These are phyloP conservation scores for Pachyrhizus erosus DNA, from an alignment of 306 rosid species.

Conservation along the genomic window DNA sequence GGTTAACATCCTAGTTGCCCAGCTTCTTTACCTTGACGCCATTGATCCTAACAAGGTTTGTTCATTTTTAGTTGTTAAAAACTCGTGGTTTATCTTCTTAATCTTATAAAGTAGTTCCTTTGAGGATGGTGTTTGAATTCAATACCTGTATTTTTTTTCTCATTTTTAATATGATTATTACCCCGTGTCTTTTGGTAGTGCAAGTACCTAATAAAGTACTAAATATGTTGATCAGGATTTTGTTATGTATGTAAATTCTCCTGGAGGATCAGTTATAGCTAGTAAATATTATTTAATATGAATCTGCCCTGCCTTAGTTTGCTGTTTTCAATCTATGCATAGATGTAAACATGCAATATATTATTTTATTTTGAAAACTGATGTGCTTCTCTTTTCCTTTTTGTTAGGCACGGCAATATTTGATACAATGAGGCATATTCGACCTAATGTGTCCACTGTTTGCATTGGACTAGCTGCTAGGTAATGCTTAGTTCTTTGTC, in stretches of 20 bases:
- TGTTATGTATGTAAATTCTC: constrained; percentile 89
- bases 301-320: neutral
- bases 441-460: constrained; percentile 22
- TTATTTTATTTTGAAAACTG: neutral
- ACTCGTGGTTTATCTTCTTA: constrained; percentile 7
- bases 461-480: neutral
- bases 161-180: neutral
- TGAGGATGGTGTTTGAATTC: neutral
- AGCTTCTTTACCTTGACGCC: constrained; percentile 90
- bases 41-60: constrained; percentile 78
- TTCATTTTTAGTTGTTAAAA: constrained; percentile 15
- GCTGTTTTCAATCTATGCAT: neutral
- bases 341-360: neutral
- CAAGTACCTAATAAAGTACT: neutral
- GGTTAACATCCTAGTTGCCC: constrained; percentile 88
- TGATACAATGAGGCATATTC: constrained; percentile 6
- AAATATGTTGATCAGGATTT: constrained; percentile 66
- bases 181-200: neutral
- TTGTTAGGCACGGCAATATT: neutral
- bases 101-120: neutral
- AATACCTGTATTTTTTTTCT: constrained; percentile 1
- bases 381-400: constrained; percentile 18
- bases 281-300: constrained; percentile 53
- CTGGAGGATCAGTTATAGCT: constrained; percentile 96
- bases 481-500: neutral